phyloP scores from a whole-genome alignment of 257 asterid species.

The Cinchona pubescens region DNA sequence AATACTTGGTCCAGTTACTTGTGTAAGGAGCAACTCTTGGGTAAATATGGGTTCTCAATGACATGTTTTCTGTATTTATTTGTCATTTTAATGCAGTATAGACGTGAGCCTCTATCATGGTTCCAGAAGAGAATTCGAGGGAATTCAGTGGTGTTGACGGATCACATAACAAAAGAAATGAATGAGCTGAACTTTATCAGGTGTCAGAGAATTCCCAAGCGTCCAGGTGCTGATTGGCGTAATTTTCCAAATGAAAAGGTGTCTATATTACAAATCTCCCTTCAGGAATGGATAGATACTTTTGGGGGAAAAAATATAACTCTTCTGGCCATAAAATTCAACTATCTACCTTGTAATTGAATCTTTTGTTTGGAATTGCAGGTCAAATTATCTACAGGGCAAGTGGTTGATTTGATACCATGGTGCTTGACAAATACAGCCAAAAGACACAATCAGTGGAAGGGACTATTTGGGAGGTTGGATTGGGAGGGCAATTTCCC shows the following conservation, averaged over 20 bases:
- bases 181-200: constrained; percentile 77
- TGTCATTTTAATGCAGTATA: constrained; percentile 54
- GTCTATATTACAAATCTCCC: neutral
- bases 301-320: neutral
- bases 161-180: constrained; percentile 89
- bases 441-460: constrained; percentile 98
- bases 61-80: constrained; percentile 4
- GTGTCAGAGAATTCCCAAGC: constrained; percentile 79
- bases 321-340: neutral
- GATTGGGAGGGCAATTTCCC: constrained; percentile 98
- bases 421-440: constrained; percentile 99
- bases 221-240: constrained; percentile 93
- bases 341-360: neutral
- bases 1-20: neutral
- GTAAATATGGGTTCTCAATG: neutral
- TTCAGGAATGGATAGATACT: neutral
- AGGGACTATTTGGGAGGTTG: constrained; percentile 88
- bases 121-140: constrained; percentile 81
- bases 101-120: constrained; percentile 74
- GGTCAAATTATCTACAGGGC: constrained; percentile 81
- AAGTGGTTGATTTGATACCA: constrained; percentile 83
- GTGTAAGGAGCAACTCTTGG: neutral
- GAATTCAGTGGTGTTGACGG: constrained; percentile 47
- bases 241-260: constrained; percentile 96
- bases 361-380: constrained; percentile 24